A percentile compares a stretch with the other conserved stretches of the same genome.
phyloP scores from a whole-genome alignment of 1,284 basidiomycete species.

The Malassezia globosa region DNA sequence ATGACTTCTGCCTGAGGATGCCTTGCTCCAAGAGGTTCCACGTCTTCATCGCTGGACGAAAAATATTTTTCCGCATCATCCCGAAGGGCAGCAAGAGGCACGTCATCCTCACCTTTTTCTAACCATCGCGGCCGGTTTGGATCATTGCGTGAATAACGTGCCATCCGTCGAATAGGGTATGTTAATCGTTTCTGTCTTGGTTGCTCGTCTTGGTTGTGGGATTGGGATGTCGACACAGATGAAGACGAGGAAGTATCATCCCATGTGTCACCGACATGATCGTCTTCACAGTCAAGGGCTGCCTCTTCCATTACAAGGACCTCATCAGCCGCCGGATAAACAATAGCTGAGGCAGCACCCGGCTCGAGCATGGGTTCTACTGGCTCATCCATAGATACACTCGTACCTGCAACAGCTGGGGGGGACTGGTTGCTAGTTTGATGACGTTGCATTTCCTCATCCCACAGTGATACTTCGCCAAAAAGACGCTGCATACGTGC shows the following conservation, averaged over 20 bases:
- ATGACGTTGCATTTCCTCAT: slow-evolving; percentile 24
- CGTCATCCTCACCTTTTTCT: slow-evolving; percentile 23
- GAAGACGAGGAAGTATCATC: not conserved
- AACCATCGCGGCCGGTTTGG: slow-evolving; percentile 7
- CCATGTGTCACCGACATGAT: slow-evolving; percentile 6
- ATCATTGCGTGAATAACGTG: not conserved
- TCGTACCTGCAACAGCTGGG: not conserved
- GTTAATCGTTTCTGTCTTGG: not conserved
- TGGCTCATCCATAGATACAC: not conserved
- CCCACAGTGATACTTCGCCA: slow-evolving; percentile 29
- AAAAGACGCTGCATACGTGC: slow-evolving; percentile 42
- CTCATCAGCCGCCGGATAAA: slow-evolving; percentile 1
- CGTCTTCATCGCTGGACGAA: slow-evolving; percentile 1
- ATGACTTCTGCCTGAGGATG: slow-evolving; percentile 45
- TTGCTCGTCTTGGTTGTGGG: not conserved
- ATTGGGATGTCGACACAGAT: no score
- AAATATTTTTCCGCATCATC: not conserved
- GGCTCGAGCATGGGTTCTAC: not conserved
- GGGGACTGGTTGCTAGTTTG: not conserved
- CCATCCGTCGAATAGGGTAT: not conserved
- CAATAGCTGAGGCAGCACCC: not conserved
- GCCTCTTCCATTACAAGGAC: not conserved
- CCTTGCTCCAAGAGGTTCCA: slow-evolving; percentile 32
- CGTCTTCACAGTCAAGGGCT: not conserved
- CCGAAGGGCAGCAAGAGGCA: slow-evolving; percentile 6